Conservation (phyloP, 495 filamentous ascomycete species). For the Penicillium desertorum region DNA sequence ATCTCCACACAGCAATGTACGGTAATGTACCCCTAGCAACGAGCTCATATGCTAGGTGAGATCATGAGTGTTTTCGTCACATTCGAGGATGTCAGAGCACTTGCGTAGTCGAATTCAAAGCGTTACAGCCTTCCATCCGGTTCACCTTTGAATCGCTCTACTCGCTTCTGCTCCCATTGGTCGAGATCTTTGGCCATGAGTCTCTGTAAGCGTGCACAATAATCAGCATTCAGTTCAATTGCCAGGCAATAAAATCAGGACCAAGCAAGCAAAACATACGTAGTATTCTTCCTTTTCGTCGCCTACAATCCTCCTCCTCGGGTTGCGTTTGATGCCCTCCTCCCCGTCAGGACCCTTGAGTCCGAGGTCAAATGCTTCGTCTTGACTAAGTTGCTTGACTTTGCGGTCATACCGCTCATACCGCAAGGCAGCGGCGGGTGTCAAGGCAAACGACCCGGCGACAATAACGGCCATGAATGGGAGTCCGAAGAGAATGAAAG, state of each 20-base stretch:
- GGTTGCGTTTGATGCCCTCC: constrained; percentile 49
- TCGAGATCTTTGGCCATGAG: constrained; percentile 89
- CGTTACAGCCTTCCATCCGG: constrained; percentile 76
- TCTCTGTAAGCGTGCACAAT: constrained; percentile 52
- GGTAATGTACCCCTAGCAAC: neutral
- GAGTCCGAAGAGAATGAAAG: constrained; percentile 93
- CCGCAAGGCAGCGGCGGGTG: constrained; percentile 85
- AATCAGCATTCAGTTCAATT: constrained; percentile 12
- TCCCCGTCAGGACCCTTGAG: constrained; percentile 53
- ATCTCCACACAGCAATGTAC: neutral
- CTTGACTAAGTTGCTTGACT: constrained; percentile 73
- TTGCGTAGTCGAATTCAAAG: neutral
- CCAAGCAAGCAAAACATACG: constrained; percentile 49
- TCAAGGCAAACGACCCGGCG: constrained; percentile 91
- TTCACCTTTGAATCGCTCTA: constrained; percentile 84
- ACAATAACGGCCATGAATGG: constrained; percentile 91
- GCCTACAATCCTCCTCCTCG: constrained; percentile 49
- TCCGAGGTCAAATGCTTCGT: constrained; percentile 74
- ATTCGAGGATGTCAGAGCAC: neutral
- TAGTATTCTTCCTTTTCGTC: constrained; percentile 89
- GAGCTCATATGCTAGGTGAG: constrained; percentile 5
- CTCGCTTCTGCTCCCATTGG: constrained; percentile 93
- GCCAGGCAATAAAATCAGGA: constrained; percentile 13
- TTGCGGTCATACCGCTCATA: constrained; percentile 92
- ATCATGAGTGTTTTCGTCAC: neutral